phyloP scores from a whole-genome alignment of 2,329 filamentous ascomycete species.

The Pyrenophora graminea region DNA sequence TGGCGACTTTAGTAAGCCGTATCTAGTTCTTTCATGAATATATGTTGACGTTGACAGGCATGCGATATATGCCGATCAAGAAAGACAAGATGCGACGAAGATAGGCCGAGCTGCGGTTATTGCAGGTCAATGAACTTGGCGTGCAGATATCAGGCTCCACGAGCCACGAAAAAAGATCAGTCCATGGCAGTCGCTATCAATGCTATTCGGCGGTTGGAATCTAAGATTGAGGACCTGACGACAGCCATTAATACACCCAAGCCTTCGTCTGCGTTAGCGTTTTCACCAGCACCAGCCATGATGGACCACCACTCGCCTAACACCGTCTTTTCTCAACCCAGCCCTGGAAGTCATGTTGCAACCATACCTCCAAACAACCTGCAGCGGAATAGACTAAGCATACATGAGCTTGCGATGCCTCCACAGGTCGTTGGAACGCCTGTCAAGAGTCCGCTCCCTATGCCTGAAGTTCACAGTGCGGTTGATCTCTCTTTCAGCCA shows the following conservation, averaged over 20 bases:
- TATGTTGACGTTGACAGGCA: constrained; percentile 44
- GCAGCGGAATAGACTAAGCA: constrained; percentile 24
- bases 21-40: not conserved
- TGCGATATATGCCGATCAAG: constrained; percentile 59
- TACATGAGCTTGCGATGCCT: constrained; percentile 32
- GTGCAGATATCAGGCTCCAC: constrained; percentile 59
- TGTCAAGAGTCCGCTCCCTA: constrained; percentile 26
- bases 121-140: constrained; percentile 56
- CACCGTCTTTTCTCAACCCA: constrained; percentile 35
- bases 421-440: constrained; percentile 34
- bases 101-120: constrained; percentile 56
- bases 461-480: constrained; percentile 23
- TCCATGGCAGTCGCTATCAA: constrained; percentile 61
- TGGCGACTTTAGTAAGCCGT: constrained; percentile 39
- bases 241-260: constrained; percentile 38
- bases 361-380: constrained; percentile 10
- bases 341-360: constrained; percentile 24
- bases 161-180: constrained; percentile 59
- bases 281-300: constrained; percentile 14
- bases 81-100: constrained; percentile 61
- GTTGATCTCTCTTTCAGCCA: constrained; percentile 56
- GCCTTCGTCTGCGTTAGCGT: constrained; percentile 8
- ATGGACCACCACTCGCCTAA: constrained; percentile 35
- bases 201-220: constrained; percentile 57
- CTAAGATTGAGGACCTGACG: constrained; percentile 57